Evolutionary conservation across 768 basidiomycete species (phyloP).

Genomic region (Pholiota molesta): DNA sequence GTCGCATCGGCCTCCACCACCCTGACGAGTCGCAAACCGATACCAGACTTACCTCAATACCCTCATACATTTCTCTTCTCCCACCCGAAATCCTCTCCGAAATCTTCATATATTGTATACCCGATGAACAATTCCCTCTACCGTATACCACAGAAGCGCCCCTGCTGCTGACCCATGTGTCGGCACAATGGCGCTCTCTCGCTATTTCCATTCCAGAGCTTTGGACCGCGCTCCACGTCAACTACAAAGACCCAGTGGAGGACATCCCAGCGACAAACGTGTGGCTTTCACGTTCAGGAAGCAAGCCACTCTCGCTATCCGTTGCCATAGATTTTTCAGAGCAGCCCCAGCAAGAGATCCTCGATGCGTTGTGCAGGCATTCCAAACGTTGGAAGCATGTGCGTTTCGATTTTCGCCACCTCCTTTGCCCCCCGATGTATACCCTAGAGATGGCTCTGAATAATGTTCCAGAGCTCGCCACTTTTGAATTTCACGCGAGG

Average conservation of each 20-base stretch:
- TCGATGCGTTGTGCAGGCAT: conserved; percentile 31
- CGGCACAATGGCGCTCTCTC: conserved; percentile 28
- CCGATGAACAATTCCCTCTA: conserved; percentile 27
- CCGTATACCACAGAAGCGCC: conserved; percentile 30
- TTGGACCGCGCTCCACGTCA: conserved; percentile 34
- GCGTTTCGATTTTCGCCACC: conserved; percentile 35
- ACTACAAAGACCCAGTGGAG: conserved; percentile 30
- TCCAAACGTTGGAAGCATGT: conserved; percentile 34
- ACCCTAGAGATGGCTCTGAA: conserved; percentile 27
- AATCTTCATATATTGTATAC: conserved; percentile 31
- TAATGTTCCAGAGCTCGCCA: conserved; percentile 27
- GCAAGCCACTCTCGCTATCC: conserved; percentile 30
- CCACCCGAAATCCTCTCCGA: conserved; percentile 34
- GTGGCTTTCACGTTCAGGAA: conserved; percentile 32
- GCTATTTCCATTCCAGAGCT: conserved; percentile 30
- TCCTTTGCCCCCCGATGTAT: conserved; percentile 35
- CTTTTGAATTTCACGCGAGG: conserved; percentile 36
- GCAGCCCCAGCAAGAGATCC: conserved; percentile 31
- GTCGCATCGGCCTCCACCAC: conserved; percentile 7
- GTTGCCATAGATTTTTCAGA: conserved; percentile 36
- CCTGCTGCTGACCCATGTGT: conserved; percentile 31
- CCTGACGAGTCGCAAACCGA: conserved; percentile 1
- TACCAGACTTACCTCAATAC: conserved; percentile 13
- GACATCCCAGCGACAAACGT: conserved; percentile 27
- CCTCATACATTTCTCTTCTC: conserved; percentile 24